Evolutionary conservation across 1,284 basidiomycete species (phyloP).

Genomic region (Tilletia indica): DNA sequence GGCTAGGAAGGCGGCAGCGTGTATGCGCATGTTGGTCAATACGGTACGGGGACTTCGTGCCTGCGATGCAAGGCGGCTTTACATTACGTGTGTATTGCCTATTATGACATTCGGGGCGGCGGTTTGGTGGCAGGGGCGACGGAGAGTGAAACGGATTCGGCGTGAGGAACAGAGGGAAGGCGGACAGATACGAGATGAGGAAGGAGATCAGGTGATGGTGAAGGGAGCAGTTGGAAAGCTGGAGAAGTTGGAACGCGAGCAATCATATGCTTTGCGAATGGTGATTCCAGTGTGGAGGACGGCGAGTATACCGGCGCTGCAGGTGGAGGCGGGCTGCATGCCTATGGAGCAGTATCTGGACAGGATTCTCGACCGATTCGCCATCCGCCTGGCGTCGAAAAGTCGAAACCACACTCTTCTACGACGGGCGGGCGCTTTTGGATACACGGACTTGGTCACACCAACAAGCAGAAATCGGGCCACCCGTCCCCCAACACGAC

Average conservation of each 20-base stretch:
- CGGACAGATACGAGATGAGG: no score
- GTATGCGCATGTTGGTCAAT: conserved; percentile 57
- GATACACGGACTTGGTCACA: not conserved
- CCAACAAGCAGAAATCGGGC: not conserved
- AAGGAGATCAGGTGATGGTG: not conserved
- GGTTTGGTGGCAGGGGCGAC: conserved; percentile 55
- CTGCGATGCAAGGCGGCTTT: conserved; percentile 45
- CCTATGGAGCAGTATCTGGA: conserved; percentile 2
- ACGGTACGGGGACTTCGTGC: conserved; percentile 55
- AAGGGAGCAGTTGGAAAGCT: not conserved
- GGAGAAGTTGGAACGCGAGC: not conserved
- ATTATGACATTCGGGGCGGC: conserved; percentile 54
- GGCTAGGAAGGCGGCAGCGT: conserved; percentile 40
- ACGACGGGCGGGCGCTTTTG: not conserved
- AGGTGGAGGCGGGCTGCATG: conserved; percentile 4
- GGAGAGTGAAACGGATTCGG: conserved; percentile 26
- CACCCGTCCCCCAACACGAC: not conserved
- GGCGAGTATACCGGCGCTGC: not conserved
- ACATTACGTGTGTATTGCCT: conserved; percentile 53
- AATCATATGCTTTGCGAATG: not conserved
- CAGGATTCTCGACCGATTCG: not conserved
- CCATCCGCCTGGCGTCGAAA: not conserved
- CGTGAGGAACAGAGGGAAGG: no score
- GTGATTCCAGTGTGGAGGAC: not conserved
- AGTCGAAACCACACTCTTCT: not conserved